These are phyloP conservation scores for Neofusicoccum kwambonambiense DNA, from an alignment of 2,329 filamentous ascomycete genomes.

Conservation along the genomic window DNA sequence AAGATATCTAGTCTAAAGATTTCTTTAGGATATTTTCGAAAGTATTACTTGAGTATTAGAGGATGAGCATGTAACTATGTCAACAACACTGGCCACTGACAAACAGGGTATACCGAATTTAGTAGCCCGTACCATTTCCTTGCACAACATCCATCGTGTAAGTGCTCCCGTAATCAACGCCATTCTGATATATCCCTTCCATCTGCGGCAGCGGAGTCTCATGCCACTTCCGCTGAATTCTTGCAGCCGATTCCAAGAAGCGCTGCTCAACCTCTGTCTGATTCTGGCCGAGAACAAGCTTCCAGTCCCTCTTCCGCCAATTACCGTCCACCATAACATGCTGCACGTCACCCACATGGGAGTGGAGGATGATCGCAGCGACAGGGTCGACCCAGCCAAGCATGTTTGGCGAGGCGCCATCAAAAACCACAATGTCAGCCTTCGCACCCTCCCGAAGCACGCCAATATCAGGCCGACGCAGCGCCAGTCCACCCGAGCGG, in stretches of 20 bases:
- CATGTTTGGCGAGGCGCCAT: conserved; percentile 50
- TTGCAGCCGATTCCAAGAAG: conserved; percentile 25
- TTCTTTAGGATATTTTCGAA: too few relatives aligned
- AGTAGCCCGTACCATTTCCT: conserved; percentile 20
- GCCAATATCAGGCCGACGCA: conserved; percentile 53
- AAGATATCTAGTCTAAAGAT: too few relatives aligned
- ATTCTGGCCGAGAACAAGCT: conserved; percentile 28
- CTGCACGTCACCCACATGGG: conserved; percentile 53
- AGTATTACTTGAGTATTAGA: too few relatives aligned
- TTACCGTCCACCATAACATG: conserved; percentile 52
- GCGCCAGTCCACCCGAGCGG: conserved; percentile 51
- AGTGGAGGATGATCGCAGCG: conserved; percentile 57
- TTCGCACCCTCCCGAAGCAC: conserved; percentile 51
- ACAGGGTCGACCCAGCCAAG: conserved; percentile 58
- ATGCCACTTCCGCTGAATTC: conserved; percentile 25
- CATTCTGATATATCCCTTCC: conserved; percentile 15
- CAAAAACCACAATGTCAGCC: conserved; percentile 55
- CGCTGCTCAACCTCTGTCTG: conserved; percentile 19
- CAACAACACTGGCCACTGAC: too few relatives aligned
- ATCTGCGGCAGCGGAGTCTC: conserved; percentile 18
- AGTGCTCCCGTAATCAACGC: conserved; percentile 4
- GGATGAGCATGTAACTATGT: too few relatives aligned
- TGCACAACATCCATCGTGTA: conserved; percentile 5
- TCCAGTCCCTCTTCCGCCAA: conserved; percentile 49
- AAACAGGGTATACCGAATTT: background rate